phyloP scores from a whole-genome alignment of 2,329 filamentous ascomycete genomes.

The Emydomyces testavorans region DNA sequence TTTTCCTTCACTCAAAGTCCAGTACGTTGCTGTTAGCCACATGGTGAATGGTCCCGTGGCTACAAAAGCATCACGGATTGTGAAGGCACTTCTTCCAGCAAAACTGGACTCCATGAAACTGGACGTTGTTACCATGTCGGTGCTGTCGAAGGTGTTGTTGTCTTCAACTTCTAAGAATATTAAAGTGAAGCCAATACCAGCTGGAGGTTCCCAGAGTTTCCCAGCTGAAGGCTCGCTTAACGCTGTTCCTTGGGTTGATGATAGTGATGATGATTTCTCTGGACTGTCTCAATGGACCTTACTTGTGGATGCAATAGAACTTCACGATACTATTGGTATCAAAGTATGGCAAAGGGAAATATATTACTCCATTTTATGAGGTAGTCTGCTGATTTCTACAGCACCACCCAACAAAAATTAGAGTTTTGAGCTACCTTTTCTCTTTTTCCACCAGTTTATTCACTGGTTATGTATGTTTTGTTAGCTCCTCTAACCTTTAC shows the following conservation, averaged over 20 bases:
- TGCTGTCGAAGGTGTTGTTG: background rate
- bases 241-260: background rate
- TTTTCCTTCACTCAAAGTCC: conserved; percentile 15
- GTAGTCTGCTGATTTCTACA: too few relatives aligned
- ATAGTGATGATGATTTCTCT: background rate
- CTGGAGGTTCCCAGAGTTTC: background rate
- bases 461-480: too few relatives aligned
- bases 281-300: background rate
- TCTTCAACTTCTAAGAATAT: background rate
- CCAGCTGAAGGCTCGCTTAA: background rate
- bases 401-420: too few relatives aligned
- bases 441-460: too few relatives aligned
- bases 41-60: conserved; percentile 10
- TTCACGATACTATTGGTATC: conserved; percentile 17
- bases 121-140: background rate
- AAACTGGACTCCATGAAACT: background rate
- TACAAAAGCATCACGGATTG: conserved; percentile 8
- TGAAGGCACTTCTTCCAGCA: background rate
- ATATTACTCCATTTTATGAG: conserved; percentile 19
- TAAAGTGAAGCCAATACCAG: background rate
- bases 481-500: too few relatives aligned
- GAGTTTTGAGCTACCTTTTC: too few relatives aligned
- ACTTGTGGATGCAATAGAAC: conserved; percentile 3
- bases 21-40: conserved; percentile 21
- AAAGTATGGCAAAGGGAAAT: conserved; percentile 22